phyloP scores from a whole-genome alignment of 1,284 basidiomycete species.

The Sanguinoderma infundibulare region DNA sequence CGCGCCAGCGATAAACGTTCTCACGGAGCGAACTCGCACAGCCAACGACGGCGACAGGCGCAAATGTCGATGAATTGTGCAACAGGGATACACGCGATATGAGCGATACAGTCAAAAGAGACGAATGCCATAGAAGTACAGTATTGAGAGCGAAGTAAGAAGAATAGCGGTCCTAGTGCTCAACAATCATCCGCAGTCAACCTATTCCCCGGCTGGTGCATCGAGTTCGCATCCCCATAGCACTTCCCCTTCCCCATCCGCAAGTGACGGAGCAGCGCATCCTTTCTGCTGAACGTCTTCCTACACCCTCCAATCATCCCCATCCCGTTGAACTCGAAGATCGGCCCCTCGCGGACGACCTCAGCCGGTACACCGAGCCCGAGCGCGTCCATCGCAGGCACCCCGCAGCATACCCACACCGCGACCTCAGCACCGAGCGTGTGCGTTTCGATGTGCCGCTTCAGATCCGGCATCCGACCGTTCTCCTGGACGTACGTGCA shows the following conservation, averaged over 20 bases:
- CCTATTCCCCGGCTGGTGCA: neutral
- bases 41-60: no score
- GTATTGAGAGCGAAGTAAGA: neutral
- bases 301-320: constrained; percentile 54
- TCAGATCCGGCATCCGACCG: constrained; percentile 53
- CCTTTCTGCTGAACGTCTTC: constrained; percentile 55
- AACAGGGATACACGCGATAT: no score
- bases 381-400: constrained; percentile 41
- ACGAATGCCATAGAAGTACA: no score
- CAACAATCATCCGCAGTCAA: neutral
- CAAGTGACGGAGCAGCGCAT: constrained; percentile 60
- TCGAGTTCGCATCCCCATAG: constrained; percentile 31
- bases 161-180: neutral
- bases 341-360: constrained; percentile 31
- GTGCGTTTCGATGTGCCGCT: constrained; percentile 57
- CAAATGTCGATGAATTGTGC: no score
- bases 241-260: constrained; percentile 48
- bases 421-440: constrained; percentile 37
- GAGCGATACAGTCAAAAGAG: no score
- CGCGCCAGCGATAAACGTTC: no score
- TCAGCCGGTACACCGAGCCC: constrained; percentile 25
- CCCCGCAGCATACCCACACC: constrained; percentile 45
- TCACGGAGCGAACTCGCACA: no score
- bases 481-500: constrained; percentile 36
- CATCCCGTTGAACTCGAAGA: constrained; percentile 38